A percentile compares a stretch with the other conserved stretches of the same genome.
These are phyloP conservation scores for Astrephomene gubernaculifera DNA, from an alignment of 139 green algal genomes.

Conservation along the genomic window DNA sequence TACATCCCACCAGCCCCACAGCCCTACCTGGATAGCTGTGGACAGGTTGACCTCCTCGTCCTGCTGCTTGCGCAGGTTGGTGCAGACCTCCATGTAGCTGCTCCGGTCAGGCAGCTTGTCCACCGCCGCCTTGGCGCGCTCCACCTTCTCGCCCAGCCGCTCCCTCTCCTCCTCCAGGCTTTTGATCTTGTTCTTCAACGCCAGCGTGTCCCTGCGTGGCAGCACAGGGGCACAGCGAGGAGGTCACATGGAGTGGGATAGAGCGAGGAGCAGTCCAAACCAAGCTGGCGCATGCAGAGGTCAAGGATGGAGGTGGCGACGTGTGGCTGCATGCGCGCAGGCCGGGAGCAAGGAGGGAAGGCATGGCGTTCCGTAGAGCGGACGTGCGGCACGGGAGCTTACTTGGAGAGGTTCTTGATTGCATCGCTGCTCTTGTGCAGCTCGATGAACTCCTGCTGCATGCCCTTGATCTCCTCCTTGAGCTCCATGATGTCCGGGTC, in stretches of 20 bases:
- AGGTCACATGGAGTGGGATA: too few relatives aligned
- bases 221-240: too few relatives aligned
- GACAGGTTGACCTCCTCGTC: constrained; percentile 68
- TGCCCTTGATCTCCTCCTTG: constrained; percentile 67
- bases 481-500: constrained; percentile 70
- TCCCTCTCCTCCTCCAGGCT: constrained; percentile 69
- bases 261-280: too few relatives aligned
- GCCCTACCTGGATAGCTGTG: constrained; percentile 59
- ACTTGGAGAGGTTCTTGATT: constrained; percentile 64
- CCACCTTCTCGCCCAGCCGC: constrained; percentile 65
- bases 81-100: constrained; percentile 66
- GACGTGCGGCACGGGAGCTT: neutral
- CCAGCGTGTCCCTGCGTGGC: constrained; percentile 58
- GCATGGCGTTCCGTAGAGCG: too few relatives aligned
- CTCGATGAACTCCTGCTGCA: constrained; percentile 69
- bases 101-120: constrained; percentile 59
- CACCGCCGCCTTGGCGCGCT: constrained; percentile 53
- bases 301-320: too few relatives aligned
- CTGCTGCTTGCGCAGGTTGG: constrained; percentile 62
- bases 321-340: too few relatives aligned
- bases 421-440: constrained; percentile 67
- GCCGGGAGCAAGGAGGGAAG: too few relatives aligned
- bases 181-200: constrained; percentile 59
- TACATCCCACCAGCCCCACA: too few relatives aligned
- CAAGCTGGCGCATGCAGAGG: too few relatives aligned